Base-by-base conservation (phyloP, 306 rosid genomes). In the Quercus rubra region DNA sequence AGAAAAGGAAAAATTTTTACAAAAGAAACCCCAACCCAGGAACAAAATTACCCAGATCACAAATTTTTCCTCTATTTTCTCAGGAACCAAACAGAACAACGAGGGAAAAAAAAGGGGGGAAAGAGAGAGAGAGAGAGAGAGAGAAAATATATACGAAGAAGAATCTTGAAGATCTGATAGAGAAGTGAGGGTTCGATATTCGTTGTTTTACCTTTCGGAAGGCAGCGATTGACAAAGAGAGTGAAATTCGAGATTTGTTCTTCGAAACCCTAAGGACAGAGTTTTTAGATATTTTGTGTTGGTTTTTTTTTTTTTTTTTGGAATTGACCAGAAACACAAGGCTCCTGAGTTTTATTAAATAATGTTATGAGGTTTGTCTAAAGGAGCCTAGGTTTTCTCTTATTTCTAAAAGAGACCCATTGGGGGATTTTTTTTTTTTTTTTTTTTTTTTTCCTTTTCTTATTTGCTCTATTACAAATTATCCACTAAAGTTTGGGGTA, bases 211-310 rank as follows among this genome's bases (percentile, higher is more conserved):
- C 91, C 91, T 85, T 69, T 81, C 12, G 51, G 51, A 46, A 8
- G 83, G 83, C 75, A 56, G 71, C 20, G 52, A 30, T 6, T 23
- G 11, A 19, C 23, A 23, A 38, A 38, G 30, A 6, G 13, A 38
- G 25, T 35, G 52, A 57, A 64, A 68, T 15, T 19, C n/a, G 54
- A 68, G 72, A 68, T 9, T 35, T 33, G 72, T 35, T n/a, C 79
- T 70, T 80, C 75, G 69, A 80, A 89, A 89, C 93, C 96, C 91
- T 84, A 74, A 56, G 19, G 33, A 55, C 69, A 79, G 62, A 28
- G 71, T 71, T 17, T 8, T 5, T 63, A 27, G 85, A 64, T 49
- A 59, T 78, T 71, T 41, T 41, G 46, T 35, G 9, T 35, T 35
- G 6, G 2, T 35, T 38, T 2, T 38, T 5, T 38, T 6, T 38